phyloP scores from a whole-genome alignment of 257 asterid genomes.

The Solanum paucissectum region DNA sequence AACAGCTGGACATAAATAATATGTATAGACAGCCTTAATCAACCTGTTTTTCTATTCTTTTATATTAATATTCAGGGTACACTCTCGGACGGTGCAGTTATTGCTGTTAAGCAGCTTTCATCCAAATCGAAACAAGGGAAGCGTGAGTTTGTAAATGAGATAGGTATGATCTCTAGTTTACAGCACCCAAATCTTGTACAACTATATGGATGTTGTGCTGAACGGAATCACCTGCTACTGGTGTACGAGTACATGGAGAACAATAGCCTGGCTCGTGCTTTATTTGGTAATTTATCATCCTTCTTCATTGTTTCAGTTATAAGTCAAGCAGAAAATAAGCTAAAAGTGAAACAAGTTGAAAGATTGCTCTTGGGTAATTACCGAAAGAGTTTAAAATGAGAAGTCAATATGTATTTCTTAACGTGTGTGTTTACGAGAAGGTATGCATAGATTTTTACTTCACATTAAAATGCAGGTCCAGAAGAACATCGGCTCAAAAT shows the following conservation, averaged over 20 bases:
- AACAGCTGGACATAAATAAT: neutral
- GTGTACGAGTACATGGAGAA: slow-evolving; percentile 12
- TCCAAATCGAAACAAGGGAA: slow-evolving; percentile 11
- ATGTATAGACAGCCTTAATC: no score
- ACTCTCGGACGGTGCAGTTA: slow-evolving; percentile 3
- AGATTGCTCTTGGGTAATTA: neutral
- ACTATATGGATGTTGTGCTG: slow-evolving; percentile 10
- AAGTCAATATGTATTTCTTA: neutral
- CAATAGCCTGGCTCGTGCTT: slow-evolving; percentile 2
- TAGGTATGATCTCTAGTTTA: neutral
- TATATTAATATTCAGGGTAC: neutral
- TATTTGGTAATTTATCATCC: neutral
- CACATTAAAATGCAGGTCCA: neutral
- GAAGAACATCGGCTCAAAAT: neutral
- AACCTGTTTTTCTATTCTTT: no score
- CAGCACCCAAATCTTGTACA: slow-evolving; percentile 9
- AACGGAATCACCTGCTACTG: slow-evolving; percentile 2
- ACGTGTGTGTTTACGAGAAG: neutral
- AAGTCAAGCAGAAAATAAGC: neutral
- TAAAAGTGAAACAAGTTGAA: neutral
- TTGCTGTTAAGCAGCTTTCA: slow-evolving; percentile 14
- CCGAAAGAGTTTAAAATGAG: neutral
- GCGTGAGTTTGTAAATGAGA: neutral
- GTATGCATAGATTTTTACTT: neutral
- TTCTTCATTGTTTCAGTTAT: neutral